These are phyloP conservation scores for Monilinia vaccinii-corymbosi DNA, from an alignment of 2,329 filamentous ascomycete genomes.

Conservation along the genomic window DNA sequence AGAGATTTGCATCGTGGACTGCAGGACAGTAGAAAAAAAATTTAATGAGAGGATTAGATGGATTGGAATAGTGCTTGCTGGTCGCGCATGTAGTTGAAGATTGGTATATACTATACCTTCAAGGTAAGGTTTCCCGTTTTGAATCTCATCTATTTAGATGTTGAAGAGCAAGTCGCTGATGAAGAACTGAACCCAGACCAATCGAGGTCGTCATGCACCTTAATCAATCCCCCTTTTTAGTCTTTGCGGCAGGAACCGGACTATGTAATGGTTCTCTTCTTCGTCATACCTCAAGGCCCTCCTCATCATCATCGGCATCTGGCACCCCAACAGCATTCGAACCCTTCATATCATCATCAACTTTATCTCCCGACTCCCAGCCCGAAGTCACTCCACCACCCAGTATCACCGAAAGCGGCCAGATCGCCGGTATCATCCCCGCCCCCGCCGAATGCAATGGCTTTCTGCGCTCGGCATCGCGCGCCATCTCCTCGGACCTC, in stretches of 20 bases:
- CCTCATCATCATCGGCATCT: not conserved
- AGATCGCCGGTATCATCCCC: not conserved
- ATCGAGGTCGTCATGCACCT: constrained; percentile 1
- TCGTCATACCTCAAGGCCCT: not conserved
- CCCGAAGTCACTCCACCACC: not conserved
- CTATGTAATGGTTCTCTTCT: constrained; percentile 2
- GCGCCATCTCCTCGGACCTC: not conserved
- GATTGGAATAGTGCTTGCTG: not conserved
- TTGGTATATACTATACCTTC: not conserved
- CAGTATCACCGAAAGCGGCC: not conserved
- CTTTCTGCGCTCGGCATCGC: not conserved
- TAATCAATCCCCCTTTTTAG: not conserved
- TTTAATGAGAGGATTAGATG: not conserved
- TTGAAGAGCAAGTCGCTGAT: not conserved
- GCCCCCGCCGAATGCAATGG: not conserved
- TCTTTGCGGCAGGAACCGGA: not conserved
- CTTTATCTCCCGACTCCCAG: not conserved
- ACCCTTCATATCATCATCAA: not conserved
- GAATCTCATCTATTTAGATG: not conserved
- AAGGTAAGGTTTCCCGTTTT: not conserved
- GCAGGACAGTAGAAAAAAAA: not conserved
- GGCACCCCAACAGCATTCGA: not conserved
- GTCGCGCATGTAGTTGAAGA: not conserved
- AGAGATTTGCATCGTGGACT: not conserved
- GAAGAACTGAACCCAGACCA: not conserved